phyloP scores from a whole-genome alignment of 768 basidiomycete genomes.

The Ramaria sp. region DNA sequence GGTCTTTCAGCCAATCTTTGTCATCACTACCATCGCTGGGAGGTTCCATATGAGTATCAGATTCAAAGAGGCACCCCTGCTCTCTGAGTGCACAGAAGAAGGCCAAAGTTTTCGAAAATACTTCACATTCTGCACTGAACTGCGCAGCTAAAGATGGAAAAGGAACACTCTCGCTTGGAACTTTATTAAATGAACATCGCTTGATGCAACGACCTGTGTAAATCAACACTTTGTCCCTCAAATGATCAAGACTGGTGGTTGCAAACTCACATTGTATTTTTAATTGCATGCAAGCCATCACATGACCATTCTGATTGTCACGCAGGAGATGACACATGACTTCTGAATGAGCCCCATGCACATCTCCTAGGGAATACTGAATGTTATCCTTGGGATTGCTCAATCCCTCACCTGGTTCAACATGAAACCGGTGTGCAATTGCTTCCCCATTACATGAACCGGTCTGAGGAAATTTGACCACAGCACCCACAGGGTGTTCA shows the following conservation, averaged over 20 bases:
- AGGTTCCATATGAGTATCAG: background rate
- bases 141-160: background rate
- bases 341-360: background rate
- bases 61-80: constrained; percentile 14
- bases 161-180: background rate
- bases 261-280: background rate
- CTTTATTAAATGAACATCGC: constrained; percentile 2
- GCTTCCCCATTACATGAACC: background rate
- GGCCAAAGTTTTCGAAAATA: constrained; percentile 16
- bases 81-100: constrained; percentile 15
- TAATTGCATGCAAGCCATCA: background rate
- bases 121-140: background rate
- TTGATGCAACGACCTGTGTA: constrained; percentile 1
- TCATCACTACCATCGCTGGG: background rate
- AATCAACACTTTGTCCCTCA: background rate
- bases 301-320: background rate
- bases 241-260: too few species aligned
- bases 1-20: background rate
- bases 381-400: background rate
- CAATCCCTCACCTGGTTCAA: background rate
- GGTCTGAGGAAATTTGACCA: constrained; percentile 6
- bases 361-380: too few species aligned
- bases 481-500: constrained; percentile 2
- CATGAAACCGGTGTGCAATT: background rate
- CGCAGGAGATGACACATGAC: background rate